Evolutionary conservation across 257 asterid genomes (phyloP), one percentile per base, ranked within the genome.

Genomic region (Solanum corneliomulleri): DNA sequence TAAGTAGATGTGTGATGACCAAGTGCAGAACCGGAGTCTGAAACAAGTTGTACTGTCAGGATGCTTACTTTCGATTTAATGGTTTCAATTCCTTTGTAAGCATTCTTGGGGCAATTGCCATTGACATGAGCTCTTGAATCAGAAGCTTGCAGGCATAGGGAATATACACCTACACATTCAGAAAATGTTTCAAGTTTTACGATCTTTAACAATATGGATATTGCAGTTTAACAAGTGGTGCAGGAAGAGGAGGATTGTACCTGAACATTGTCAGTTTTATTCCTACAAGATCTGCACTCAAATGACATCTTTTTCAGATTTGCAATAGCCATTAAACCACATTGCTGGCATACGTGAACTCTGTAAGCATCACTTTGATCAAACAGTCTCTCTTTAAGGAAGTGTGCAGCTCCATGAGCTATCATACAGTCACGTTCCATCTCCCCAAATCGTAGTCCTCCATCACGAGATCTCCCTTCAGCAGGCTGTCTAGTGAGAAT

Each of bases 21-120:
- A 41, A 44, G 84, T 25, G 83, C 2, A 76, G 60, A 41, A 76
- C 23, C 4, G 20, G 84, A 45, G 45, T 18, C 2, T 27, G 25
- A 27, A 78, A 9, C 3, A 10, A 29, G 25, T 4, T 20, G 14
- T 49, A 7, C 44, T 18, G 68, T 81, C 31, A 20, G 44, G 69
- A 16, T 16, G 69, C 69, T 49, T 49, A 9, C 69, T 49, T 81
- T 81, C 11, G 44, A 10, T 16, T 93, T 68, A 88, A 64, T 86
- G 87, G 92, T 82, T 93, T 92, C 15, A 92, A 90, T 87, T 95
- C 99, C 93, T 93, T 97, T 11, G 97, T 97, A 3, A 97, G 92
- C 99, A 95, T 94, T 89, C 99, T 92, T 12, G 99, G 99, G 64
- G 99, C 99, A 76, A 96, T 94, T 25, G 99, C 99, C 99, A 95